Conservation (phyloP, 2,329 filamentous ascomycete genomes). For the Aspergillus fructus region DNA sequence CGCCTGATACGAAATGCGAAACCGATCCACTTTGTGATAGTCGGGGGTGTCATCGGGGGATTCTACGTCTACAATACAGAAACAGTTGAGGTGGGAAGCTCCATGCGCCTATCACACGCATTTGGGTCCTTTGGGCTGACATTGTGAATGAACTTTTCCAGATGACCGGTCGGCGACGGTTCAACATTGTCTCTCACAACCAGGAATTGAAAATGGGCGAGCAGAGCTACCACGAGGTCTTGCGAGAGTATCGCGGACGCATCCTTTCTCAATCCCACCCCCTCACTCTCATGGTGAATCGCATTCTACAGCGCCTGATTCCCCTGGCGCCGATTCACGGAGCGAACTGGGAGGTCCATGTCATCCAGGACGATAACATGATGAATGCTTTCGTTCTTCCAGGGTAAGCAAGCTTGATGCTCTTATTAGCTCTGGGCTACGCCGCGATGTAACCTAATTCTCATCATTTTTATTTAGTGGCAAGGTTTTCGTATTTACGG, state of each 20-base stretch:
- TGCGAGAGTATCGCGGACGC: slow-evolving; percentile 45
- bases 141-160: slow-evolving; percentile 16
- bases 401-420: slow-evolving; percentile 39
- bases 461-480: slow-evolving; percentile 37
- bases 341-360: slow-evolving; percentile 57
- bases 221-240: slow-evolving; percentile 48
- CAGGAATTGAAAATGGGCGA: slow-evolving; percentile 46
- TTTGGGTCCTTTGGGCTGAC: background rate
- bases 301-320: slow-evolving; percentile 55
- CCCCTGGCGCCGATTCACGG: slow-evolving; percentile 50
- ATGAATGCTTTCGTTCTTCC: slow-evolving; percentile 65
- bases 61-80: slow-evolving; percentile 59
- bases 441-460: slow-evolving; percentile 3
- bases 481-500: slow-evolving; percentile 65
- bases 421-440: too few species aligned
- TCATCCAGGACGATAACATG: slow-evolving; percentile 51
- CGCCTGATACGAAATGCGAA: slow-evolving; percentile 21
- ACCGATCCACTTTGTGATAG: slow-evolving; percentile 30
- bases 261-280: slow-evolving; percentile 54
- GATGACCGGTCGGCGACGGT: slow-evolving; percentile 57
- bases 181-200: slow-evolving; percentile 54
- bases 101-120: too few species aligned
- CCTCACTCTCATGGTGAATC: slow-evolving; percentile 49
- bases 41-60: slow-evolving; percentile 44
- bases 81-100: slow-evolving; percentile 47